Percentiles rank a stretch among this genome's conserved stretches.
Conservation (phyloP, 805 yeast genomes). For the Saccharomycopsis sp. region DNA sequence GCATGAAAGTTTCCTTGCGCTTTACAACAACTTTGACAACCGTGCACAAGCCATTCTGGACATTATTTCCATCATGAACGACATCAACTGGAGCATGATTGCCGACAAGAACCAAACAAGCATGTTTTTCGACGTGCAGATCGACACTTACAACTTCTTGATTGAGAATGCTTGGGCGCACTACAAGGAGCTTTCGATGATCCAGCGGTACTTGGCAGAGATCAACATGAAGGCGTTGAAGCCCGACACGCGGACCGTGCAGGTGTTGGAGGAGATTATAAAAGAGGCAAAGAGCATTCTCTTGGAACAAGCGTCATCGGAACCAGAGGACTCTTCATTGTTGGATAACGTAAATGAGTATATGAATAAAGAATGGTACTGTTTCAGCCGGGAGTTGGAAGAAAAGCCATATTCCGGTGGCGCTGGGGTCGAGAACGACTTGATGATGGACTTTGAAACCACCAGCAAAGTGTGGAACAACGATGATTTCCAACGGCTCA, state of each 20-base stretch:
- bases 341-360: too few relatives aligned
- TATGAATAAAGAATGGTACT: too few relatives aligned
- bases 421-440: too few relatives aligned
- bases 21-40: conserved; percentile 3
- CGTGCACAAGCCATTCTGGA: conserved; percentile 2
- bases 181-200: conserved; percentile 10
- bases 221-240: conserved; percentile 11
- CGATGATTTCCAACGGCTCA: too few relatives aligned
- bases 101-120: conserved; percentile 4
- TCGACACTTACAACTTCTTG: conserved; percentile 16
- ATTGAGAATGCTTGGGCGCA: conserved; percentile 11
- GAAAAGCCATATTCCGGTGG: too few relatives aligned
- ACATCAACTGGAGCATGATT: too few relatives aligned
- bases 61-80: conserved; percentile 7
- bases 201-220: conserved; percentile 12
- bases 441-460: too few relatives aligned
- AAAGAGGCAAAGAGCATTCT: conserved; percentile 11
- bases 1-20: background rate
- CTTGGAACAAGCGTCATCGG: too few relatives aligned
- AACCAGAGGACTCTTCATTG: too few relatives aligned
- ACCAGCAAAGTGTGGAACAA: too few relatives aligned
- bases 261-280: conserved; percentile 4
- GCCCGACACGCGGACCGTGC: conserved; percentile 7
- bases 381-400: too few relatives aligned
- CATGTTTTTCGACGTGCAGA: conserved; percentile 11